phyloP scores from a whole-genome alignment of 345 rosid species.

The Anacardium occidentale region DNA sequence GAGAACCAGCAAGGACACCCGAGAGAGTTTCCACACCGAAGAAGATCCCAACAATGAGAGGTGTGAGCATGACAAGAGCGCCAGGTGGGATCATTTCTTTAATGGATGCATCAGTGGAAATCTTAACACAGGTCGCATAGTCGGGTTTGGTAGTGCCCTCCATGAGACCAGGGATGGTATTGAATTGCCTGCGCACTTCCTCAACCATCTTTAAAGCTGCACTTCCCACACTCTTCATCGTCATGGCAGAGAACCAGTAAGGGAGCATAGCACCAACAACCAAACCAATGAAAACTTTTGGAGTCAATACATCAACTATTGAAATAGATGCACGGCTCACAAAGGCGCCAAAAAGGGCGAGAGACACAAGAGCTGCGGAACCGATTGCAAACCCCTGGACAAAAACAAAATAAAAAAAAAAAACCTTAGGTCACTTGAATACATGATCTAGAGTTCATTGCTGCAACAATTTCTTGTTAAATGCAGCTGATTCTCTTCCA shows the following conservation, averaged over 20 bases:
- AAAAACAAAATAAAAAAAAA: conserved; percentile 17
- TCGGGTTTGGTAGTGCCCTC: conserved; percentile 89
- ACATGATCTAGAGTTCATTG: not conserved
- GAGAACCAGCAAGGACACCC: conserved; percentile 89
- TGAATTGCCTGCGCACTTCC: conserved; percentile 94
- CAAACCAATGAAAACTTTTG: conserved; percentile 86
- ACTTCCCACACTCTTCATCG: conserved; percentile 97
- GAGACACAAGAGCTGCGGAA: conserved; percentile 76
- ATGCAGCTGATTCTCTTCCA: too few species aligned
- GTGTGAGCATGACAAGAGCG: conserved; percentile 95
- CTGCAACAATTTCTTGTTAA: not conserved
- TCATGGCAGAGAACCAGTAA: conserved; percentile 99
- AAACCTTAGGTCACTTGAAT: not conserved
- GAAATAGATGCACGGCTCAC: conserved; percentile 85
- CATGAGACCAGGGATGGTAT: conserved; percentile 93
- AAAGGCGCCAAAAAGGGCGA: conserved; percentile 93
- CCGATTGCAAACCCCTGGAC: conserved; percentile 72
- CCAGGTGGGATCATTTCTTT: conserved; percentile 98
- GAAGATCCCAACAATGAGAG: conserved; percentile 79
- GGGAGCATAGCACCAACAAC: conserved; percentile 97
- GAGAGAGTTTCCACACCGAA: conserved; percentile 90
- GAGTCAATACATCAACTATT: conserved; percentile 85
- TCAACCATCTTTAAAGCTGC: conserved; percentile 97
- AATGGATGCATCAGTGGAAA: conserved; percentile 95
- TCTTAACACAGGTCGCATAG: conserved; percentile 93